Percentiles rank a stretch among this genome's conserved stretches.
phyloP scores from a whole-genome alignment of 2,329 filamentous ascomycete genomes.

The Paecilomyces sp. region DNA sequence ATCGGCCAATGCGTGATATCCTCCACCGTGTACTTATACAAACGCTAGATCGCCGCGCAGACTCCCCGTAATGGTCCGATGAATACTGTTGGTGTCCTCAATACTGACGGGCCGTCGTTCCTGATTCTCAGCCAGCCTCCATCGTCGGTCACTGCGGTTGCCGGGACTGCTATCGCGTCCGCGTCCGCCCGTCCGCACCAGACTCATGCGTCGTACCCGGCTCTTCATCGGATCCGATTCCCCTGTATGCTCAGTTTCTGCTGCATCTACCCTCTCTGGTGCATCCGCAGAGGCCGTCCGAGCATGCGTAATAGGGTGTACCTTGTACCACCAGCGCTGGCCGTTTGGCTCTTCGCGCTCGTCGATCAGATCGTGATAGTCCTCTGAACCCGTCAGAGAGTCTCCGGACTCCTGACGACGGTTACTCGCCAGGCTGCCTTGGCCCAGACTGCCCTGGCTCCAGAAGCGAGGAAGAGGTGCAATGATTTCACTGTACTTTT shows the following conservation, averaged over 20 bases:
- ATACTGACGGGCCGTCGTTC: slow-evolving; percentile 11
- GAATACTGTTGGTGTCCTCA: slow-evolving; percentile 8
- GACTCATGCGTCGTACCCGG: slow-evolving; percentile 13
- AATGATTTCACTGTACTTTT: slow-evolving; percentile 29
- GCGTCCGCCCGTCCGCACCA: slow-evolving; percentile 12
- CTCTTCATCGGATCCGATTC: slow-evolving; percentile 3
- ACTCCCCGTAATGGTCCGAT: slow-evolving; percentile 15
- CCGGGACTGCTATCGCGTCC: slow-evolving; percentile 10
- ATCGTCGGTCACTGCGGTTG: slow-evolving; percentile 7
- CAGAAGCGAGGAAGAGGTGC: slow-evolving; percentile 29
- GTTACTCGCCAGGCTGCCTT: slow-evolving; percentile 22
- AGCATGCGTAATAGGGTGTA: slow-evolving; percentile 8
- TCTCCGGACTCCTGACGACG: slow-evolving; percentile 15
- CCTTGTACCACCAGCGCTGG: slow-evolving; percentile 15
- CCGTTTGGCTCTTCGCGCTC: slow-evolving; percentile 11
- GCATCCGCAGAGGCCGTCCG: slow-evolving; percentile 4
- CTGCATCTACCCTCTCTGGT: neutral
- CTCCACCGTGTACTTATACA: slow-evolving; percentile 11
- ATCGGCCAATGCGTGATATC: neutral
- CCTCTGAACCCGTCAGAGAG: slow-evolving; percentile 8
- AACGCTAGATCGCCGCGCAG: slow-evolving; percentile 22
- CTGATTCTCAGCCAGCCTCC: slow-evolving; percentile 11
- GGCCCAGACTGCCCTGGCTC: slow-evolving; percentile 30
- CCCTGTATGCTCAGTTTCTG: slow-evolving; percentile 3
- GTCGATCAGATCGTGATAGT: slow-evolving; percentile 14